Evolutionary conservation across 1,139 yeast species (phyloP).

Genomic region (Eremothecium cymbalariae): DNA sequence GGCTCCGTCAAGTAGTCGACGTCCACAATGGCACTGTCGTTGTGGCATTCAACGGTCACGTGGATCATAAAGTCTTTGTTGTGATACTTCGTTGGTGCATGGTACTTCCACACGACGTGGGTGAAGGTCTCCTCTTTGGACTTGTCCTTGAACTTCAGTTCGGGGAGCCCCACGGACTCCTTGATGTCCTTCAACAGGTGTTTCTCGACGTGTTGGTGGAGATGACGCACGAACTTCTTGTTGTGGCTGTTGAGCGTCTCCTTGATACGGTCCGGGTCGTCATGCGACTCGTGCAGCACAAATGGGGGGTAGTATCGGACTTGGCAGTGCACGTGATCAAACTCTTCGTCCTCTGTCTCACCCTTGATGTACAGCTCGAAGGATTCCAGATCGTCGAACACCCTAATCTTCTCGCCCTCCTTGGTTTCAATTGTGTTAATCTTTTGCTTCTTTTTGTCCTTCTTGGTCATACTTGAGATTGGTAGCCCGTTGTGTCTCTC

Average conservation of each 20-base stretch:
- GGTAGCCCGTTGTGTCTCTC: no score
- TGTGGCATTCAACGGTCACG: constrained; percentile 50
- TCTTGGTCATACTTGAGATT: constrained; percentile 23
- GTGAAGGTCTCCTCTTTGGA: constrained; percentile 42
- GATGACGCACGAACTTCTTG: constrained; percentile 62
- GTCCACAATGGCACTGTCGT: constrained; percentile 52
- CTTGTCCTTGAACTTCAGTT: constrained; percentile 46
- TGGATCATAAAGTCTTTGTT: constrained; percentile 46
- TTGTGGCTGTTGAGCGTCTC: constrained; percentile 66
- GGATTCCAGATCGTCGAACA: constrained; percentile 54
- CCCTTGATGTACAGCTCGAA: constrained; percentile 61
- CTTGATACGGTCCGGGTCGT: constrained; percentile 63
- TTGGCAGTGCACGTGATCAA: constrained; percentile 59
- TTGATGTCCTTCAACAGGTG: constrained; percentile 62
- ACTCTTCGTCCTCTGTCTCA: constrained; percentile 71
- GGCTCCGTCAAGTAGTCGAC: constrained; percentile 46
- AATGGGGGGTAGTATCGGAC: constrained; percentile 66
- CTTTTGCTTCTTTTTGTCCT: constrained; percentile 27
- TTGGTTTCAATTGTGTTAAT: constrained; percentile 24
- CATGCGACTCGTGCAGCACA: constrained; percentile 56
- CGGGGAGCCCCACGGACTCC: constrained; percentile 47
- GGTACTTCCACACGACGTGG: constrained; percentile 46
- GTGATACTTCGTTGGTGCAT: constrained; percentile 42
- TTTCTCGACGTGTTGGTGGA: constrained; percentile 67
- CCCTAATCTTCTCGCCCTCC: constrained; percentile 29